Percentiles rank a stretch among this genome's conserved stretches.
Evolutionary conservation across 768 basidiomycete genomes (phyloP).

Genomic region (Mycena metata): DNA sequence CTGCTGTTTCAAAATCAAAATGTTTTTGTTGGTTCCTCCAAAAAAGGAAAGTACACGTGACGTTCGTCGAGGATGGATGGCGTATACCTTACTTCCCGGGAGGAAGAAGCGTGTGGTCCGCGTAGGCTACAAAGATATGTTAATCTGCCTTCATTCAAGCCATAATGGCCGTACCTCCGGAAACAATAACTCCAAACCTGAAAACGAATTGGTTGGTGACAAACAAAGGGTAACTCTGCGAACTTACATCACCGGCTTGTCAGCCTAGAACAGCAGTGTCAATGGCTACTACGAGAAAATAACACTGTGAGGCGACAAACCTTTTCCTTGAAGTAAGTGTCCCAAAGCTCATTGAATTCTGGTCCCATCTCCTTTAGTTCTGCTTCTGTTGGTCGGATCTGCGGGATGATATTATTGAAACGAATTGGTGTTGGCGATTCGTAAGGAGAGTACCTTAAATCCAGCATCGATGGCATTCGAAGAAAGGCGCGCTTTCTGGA

Average conservation of each 20-base stretch:
- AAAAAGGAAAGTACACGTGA: too few relatives aligned
- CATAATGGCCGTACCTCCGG: too few relatives aligned
- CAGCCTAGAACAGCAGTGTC: too few relatives aligned
- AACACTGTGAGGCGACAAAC: not conserved
- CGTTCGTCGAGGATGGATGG: too few relatives aligned
- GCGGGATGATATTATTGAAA: not conserved
- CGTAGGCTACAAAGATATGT: too few relatives aligned
- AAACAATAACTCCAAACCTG: slow-evolving; percentile 76
- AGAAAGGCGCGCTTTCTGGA: slow-evolving; percentile 72
- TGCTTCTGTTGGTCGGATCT: slow-evolving; percentile 78
- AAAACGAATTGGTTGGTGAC: not conserved
- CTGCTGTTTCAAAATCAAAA: too few relatives aligned
- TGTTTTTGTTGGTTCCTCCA: too few relatives aligned
- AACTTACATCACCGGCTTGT: slow-evolving; percentile 79
- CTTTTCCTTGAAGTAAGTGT: slow-evolving; percentile 82
- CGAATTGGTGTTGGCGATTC: too few relatives aligned
- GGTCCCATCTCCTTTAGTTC: slow-evolving; percentile 86
- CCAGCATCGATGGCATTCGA: slow-evolving; percentile 83
- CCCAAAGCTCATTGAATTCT: slow-evolving; percentile 77
- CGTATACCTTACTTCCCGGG: slow-evolving; percentile 83
- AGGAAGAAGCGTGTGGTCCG: slow-evolving; percentile 77
- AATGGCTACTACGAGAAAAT: too few relatives aligned
- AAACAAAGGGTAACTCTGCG: not conserved
- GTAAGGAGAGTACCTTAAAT: slow-evolving; percentile 80
- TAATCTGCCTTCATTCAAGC: too few relatives aligned